Conservation (phyloP, 768 basidiomycete species). For the Suillus luteus region DNA sequence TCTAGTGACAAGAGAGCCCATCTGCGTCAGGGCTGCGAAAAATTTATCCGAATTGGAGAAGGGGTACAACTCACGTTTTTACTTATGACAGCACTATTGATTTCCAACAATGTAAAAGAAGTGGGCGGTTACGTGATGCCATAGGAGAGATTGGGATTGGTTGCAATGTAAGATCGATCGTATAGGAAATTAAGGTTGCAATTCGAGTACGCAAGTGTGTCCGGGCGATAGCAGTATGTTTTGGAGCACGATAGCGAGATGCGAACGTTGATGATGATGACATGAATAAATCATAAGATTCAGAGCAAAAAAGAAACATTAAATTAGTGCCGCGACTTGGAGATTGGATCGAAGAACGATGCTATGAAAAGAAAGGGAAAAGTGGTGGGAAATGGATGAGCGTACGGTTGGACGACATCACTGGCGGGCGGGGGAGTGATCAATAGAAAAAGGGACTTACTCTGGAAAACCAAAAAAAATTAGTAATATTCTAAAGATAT, state of each 20-base stretch:
- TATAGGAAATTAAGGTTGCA: neutral
- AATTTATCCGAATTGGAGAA: constrained; percentile 4
- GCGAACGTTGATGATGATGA: constrained; percentile 13
- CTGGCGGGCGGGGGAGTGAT: constrained; percentile 26
- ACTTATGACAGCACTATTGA: constrained; percentile 61
- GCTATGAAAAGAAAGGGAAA: constrained; percentile 27
- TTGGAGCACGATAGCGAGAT: constrained; percentile 13
- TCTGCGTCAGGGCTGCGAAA: constrained; percentile 11
- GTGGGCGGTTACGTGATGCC: constrained; percentile 28
- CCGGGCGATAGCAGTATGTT: constrained; percentile 14
- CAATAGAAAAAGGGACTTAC: constrained; percentile 53
- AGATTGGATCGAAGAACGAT: constrained; percentile 41
- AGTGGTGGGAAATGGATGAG: constrained; percentile 28
- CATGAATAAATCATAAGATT: constrained; percentile 16
- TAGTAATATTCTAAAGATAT: constrained; percentile 15
- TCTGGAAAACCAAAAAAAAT: constrained; percentile 42
- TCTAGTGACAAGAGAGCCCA: constrained; percentile 34
- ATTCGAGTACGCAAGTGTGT: constrained; percentile 8
- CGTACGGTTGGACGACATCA: constrained; percentile 26
- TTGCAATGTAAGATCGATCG: constrained; percentile 4
- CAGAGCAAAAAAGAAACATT: constrained; percentile 23
- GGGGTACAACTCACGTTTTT: constrained; percentile 58
- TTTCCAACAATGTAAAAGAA: constrained; percentile 9
- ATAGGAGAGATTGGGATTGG: constrained; percentile 6
- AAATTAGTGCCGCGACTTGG: constrained; percentile 36